Conservation (phyloP, 1,139 yeast genomes). For the Blastobotrys malaysiensis region DNA sequence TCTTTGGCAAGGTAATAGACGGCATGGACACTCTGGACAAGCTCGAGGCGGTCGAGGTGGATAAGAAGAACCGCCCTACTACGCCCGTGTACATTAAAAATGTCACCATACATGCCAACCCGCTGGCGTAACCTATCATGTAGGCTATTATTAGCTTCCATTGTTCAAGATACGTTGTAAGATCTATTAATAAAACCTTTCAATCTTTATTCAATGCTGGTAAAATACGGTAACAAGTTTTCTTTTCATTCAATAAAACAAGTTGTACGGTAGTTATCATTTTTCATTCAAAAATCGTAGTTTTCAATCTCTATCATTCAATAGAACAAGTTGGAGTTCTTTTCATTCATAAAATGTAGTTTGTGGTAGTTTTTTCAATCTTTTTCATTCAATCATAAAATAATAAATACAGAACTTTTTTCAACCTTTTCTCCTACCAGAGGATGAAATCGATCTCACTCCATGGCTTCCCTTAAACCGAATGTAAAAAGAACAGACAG, state of each 20-base stretch:
- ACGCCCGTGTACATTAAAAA: not conserved
- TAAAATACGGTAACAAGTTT: too few species aligned
- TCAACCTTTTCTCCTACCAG: not conserved
- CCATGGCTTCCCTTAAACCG: not conserved
- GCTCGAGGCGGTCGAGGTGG: conserved; percentile 48
- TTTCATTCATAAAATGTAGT: too few species aligned
- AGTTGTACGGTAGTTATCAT: too few species aligned
- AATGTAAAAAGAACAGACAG: not conserved
- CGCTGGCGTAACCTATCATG: not conserved
- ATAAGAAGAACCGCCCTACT: conserved; percentile 40
- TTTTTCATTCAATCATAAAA: not conserved
- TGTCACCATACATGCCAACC: not conserved
- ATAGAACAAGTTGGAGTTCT: too few species aligned
- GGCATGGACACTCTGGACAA: conserved; percentile 34
- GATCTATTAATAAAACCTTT: conserved; percentile 3
- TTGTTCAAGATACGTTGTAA: conserved; percentile 6
- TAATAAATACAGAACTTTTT: not conserved
- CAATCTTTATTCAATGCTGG: not conserved
- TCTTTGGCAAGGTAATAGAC: conserved; percentile 50
- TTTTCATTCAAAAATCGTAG: too few species aligned
- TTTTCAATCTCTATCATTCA: too few species aligned
- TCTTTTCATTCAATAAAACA: too few species aligned
- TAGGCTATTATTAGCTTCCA: not conserved
- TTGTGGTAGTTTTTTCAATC: not conserved
- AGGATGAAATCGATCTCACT: not conserved